Percentiles rank a stretch among this genome's conserved stretches.
These are phyloP conservation scores for Yamagishiella unicocca DNA, from an alignment of 139 green algal species.

Conservation along the genomic window DNA sequence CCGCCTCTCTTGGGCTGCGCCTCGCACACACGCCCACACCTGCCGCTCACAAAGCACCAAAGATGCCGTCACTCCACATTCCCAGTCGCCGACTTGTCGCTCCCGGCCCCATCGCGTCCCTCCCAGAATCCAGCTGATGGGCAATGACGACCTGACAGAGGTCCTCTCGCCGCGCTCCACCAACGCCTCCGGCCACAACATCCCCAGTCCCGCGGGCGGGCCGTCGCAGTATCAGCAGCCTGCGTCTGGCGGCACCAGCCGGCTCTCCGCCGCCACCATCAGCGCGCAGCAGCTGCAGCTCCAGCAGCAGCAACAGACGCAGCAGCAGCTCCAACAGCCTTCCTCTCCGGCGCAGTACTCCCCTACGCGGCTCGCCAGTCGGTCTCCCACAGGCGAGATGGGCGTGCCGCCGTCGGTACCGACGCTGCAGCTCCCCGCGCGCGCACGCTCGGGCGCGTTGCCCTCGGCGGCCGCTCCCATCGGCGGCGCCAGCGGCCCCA, in stretches of 20 bases:
- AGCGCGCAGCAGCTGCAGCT: conserved; percentile 1
- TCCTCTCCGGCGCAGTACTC: background rate
- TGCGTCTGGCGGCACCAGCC: background rate
- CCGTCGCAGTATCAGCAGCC: background rate
- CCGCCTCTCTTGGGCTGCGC: too few relatives aligned
- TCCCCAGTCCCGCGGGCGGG: background rate
- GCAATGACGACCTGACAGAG: conserved; percentile 11
- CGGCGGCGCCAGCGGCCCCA: conserved; percentile 11
- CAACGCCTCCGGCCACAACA: background rate
- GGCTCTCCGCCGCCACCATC: background rate
- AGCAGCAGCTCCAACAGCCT: background rate
- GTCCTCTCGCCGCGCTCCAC: background rate
- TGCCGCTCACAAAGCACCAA: too few relatives aligned
- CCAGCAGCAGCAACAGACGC: background rate
- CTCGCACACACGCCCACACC: too few relatives aligned
- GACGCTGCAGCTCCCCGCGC: background rate
- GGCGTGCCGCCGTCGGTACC: background rate
- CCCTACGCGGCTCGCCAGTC: background rate
- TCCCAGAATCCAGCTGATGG: conserved; percentile 35
- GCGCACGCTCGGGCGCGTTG: background rate
- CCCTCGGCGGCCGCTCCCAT: background rate
- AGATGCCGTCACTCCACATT: too few relatives aligned
- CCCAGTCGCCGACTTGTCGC: too few relatives aligned
- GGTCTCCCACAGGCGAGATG: background rate
- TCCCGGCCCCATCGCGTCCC: background rate